phyloP scores from a whole-genome alignment of 306 rosid species.

The Gleditsia sinensis region DNA sequence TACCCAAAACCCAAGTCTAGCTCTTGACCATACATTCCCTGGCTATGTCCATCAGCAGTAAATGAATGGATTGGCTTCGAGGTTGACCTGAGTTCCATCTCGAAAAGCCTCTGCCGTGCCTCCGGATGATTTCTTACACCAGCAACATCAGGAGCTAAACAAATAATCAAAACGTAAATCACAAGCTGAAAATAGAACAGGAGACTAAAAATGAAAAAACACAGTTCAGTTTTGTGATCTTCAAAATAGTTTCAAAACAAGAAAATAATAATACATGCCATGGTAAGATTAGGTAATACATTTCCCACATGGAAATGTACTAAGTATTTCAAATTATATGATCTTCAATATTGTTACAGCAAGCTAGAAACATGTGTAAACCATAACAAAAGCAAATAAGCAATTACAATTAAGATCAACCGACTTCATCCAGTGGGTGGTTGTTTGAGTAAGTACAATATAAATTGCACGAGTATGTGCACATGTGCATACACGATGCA shows the following conservation, averaged over 20 bases:
- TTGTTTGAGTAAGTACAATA: too few relatives aligned
- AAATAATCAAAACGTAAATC: conserved; percentile 13
- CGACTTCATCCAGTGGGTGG: too few relatives aligned
- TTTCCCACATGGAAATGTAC: background rate
- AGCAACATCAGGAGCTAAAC: conserved; percentile 58
- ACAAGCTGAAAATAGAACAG: conserved; percentile 5
- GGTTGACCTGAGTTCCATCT: conserved; percentile 82
- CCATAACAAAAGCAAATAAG: background rate
- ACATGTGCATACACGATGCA: too few relatives aligned
- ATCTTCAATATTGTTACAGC: background rate
- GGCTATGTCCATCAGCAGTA: conserved; percentile 51
- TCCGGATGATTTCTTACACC: conserved; percentile 82
- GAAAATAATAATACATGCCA: background rate
- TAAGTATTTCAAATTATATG: background rate
- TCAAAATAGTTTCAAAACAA: too few relatives aligned
- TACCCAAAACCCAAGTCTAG: conserved; percentile 86
- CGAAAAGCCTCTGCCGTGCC: conserved; percentile 79
- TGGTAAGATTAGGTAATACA: background rate
- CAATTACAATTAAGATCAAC: too few relatives aligned
- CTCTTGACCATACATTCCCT: conserved; percentile 65
- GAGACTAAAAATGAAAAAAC: background rate
- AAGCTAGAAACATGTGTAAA: background rate
- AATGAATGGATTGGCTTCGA: conserved; percentile 49
- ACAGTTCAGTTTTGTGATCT: too few relatives aligned
- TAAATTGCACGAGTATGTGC: too few relatives aligned